Evolutionary conservation across 179 eudicot species (phyloP).

Genomic region (Silene noctiflora): DNA sequence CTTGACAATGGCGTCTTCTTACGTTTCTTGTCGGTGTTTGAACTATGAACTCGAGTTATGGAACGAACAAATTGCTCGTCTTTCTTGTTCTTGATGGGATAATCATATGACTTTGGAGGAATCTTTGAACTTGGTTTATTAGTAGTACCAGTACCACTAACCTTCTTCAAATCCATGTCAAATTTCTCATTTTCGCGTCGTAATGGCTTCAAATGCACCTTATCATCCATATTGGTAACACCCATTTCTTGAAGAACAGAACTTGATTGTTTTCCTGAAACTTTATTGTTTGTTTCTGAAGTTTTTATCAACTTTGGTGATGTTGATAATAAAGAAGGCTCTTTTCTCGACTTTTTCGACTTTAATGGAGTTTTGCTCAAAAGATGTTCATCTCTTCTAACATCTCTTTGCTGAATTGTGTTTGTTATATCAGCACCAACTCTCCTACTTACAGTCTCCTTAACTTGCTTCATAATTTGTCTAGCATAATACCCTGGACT

Average conservation of each 20-base stretch:
- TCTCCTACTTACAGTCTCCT: conserved; percentile 59
- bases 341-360: conserved; percentile 21
- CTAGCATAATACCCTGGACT: conserved; percentile 57
- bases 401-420: conserved; percentile 23
- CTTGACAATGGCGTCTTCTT: conserved; percentile 54
- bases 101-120: conserved; percentile 25
- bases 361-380: conserved; percentile 32
- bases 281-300: not conserved
- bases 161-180: not conserved
- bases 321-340: not conserved
- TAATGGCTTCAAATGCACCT: conserved; percentile 11
- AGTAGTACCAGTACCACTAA: not conserved
- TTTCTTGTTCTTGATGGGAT: conserved; percentile 43
- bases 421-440: conserved; percentile 73
- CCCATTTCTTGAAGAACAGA: conserved; percentile 2
- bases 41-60: conserved; percentile 4
- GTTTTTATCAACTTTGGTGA: not conserved
- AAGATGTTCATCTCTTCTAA: conserved; percentile 45
- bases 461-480: conserved; percentile 67
- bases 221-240: not conserved
- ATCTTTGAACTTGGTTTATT: conserved; percentile 9
- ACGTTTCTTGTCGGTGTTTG: conserved; percentile 39
- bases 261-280: not conserved
- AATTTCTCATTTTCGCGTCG: not conserved
- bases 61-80: conserved; percentile 61